A percentile compares a stretch with the other conserved stretches of the same genome.
phyloP scores from a whole-genome alignment of 768 basidiomycete species.

The Cubamyces lactineus region DNA sequence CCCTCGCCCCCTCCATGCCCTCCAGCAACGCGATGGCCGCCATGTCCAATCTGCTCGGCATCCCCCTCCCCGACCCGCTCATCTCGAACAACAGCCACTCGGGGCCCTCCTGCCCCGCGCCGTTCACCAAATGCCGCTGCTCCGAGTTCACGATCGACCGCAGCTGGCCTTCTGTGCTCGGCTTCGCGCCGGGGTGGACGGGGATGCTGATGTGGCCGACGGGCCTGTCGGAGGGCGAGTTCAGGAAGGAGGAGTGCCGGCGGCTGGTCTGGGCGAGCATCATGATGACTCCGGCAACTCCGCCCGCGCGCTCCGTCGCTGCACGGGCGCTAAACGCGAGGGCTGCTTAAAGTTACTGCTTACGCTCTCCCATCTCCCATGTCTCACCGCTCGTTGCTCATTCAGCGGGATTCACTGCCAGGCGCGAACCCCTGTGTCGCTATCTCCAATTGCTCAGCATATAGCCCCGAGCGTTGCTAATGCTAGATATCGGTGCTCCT shows the following conservation, averaged over 20 bases:
- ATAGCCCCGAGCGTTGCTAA: no score
- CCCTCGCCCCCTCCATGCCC: no score
- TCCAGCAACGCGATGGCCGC: neutral
- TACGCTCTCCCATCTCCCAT: no score
- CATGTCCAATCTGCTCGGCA: neutral
- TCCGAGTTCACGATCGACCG: conserved; percentile 51
- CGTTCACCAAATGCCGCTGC: neutral
- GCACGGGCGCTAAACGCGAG: no score
- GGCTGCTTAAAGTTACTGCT: no score
- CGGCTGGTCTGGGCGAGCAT: conserved; percentile 75
- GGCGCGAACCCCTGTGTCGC: no score
- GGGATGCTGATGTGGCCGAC: conserved; percentile 65
- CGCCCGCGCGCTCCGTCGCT: no score
- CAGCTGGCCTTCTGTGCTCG: conserved; percentile 51
- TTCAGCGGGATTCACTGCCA: no score
- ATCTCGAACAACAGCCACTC: conserved; percentile 5
- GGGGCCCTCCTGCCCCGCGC: neutral
- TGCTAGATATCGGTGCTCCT: no score
- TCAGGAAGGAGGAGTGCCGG: conserved; percentile 71
- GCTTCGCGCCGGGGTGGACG: conserved; percentile 63
- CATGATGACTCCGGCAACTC: conserved; percentile 55
- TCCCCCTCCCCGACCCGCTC: neutral
- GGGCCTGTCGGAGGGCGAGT: conserved; percentile 51
- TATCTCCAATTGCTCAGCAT: no score
- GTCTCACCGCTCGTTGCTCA: no score